These are phyloP conservation scores for Xeromyces bisporus DNA, from an alignment of 495 filamentous ascomycete species.

Conservation along the genomic window DNA sequence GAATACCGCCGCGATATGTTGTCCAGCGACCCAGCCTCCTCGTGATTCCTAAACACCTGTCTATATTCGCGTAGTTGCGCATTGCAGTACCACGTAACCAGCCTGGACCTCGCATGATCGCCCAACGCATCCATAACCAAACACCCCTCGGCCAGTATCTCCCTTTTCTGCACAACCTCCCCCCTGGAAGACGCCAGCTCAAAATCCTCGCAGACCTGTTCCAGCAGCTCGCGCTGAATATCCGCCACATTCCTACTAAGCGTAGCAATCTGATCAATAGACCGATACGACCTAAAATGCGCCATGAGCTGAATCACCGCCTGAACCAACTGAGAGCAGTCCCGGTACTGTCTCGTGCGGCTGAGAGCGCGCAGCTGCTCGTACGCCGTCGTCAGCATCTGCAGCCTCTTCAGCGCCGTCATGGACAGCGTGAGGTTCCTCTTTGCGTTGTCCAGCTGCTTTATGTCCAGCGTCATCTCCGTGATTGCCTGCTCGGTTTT, in stretches of 20 bases:
- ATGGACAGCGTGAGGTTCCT: slow-evolving; percentile 91
- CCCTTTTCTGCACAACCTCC: slow-evolving; percentile 54
- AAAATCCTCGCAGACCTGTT: slow-evolving; percentile 97
- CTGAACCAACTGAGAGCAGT: slow-evolving; percentile 88
- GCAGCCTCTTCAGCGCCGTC: slow-evolving; percentile 90
- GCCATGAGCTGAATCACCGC: slow-evolving; percentile 96
- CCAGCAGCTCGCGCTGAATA: slow-evolving; percentile 79
- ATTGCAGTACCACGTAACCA: slow-evolving; percentile 96
- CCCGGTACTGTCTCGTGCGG: slow-evolving; percentile 79
- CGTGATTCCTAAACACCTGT: slow-evolving; percentile 86
- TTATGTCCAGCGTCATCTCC: slow-evolving; percentile 98
- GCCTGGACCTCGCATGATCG: slow-evolving; percentile 63
- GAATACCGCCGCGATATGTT: slow-evolving; percentile 91
- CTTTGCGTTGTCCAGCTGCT: slow-evolving; percentile 91
- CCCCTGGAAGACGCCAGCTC: slow-evolving; percentile 86
- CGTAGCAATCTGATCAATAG: slow-evolving; percentile 93
- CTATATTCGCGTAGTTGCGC: slow-evolving; percentile 91
- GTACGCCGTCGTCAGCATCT: slow-evolving; percentile 98
- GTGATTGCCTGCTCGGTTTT: slow-evolving; percentile 92
- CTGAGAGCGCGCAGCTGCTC: slow-evolving; percentile 79
- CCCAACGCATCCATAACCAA: slow-evolving; percentile 90
- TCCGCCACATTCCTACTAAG: slow-evolving; percentile 87
- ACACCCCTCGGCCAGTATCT: slow-evolving; percentile 69
- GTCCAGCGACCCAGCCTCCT: slow-evolving; percentile 91
- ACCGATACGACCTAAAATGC: slow-evolving; percentile 95